These are phyloP conservation scores for Scenedesmus sp. DNA, from an alignment of 163 green algal genomes.

Conservation along the genomic window DNA sequence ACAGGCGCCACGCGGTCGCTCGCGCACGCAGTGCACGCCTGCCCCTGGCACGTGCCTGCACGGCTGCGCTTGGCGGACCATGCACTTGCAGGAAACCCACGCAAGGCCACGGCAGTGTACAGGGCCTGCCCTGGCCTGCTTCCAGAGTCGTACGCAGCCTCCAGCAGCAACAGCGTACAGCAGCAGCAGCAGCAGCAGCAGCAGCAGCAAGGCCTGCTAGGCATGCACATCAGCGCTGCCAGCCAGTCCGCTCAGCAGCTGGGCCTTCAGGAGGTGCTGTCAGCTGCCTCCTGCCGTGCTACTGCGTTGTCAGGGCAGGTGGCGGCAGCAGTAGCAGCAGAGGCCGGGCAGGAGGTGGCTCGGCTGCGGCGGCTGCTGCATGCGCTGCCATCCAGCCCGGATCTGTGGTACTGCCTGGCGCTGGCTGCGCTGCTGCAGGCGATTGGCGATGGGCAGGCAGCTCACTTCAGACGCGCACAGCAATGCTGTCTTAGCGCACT, in stretches of 20 bases:
- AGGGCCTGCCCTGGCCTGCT: constrained; percentile 19
- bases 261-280: constrained; percentile 16
- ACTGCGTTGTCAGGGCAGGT: constrained; percentile 20
- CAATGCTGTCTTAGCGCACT: constrained; percentile 9
- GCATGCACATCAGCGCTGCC: not conserved
- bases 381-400: constrained; percentile 7
- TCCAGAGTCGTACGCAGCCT: not conserved
- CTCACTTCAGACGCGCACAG: constrained; percentile 24
- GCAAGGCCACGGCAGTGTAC: constrained; percentile 11
- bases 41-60: constrained; percentile 49
- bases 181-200: constrained; percentile 4
- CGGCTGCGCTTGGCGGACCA: constrained; percentile 26
- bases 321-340: constrained; percentile 25
- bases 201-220: not conserved
- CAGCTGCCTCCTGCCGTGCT: not conserved
- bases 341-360: constrained; percentile 14
- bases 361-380: constrained; percentile 47
- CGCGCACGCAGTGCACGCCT: constrained; percentile 49
- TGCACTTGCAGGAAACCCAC: not conserved
- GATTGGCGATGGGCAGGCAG: constrained; percentile 13
- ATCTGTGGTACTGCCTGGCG: constrained; percentile 57
- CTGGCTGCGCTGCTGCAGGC: constrained; percentile 54
- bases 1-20: constrained; percentile 27
- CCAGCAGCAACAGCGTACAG: not conserved
- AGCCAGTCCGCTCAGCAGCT: not conserved